Base-by-base conservation (phyloP, 2,329 filamentous ascomycete species). In the Thielaviopsis punctulata region DNA sequence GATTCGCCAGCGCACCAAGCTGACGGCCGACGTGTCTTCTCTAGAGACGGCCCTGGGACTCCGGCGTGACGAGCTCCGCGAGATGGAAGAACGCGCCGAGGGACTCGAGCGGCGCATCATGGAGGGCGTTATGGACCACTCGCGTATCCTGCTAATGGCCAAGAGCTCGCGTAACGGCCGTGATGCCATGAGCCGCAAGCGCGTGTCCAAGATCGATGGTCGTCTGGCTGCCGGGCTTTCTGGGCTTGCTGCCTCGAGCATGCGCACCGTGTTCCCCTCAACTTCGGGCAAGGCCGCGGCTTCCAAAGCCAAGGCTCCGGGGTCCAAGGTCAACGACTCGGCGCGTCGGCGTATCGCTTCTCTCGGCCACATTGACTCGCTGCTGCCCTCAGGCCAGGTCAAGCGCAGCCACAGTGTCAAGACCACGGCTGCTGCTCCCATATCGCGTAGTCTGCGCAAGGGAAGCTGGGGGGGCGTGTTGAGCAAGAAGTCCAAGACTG, bases 101-200 rank as follows among this genome's bases (percentile, higher is more conserved):
- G 78, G 80, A 3, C 73, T 98, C 22, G 92, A 98, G 68, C 84
- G 89, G 50, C 82, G 92, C 23, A 95, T 98, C 59, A 70, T 98
- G 27, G 90, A 96, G 58, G 89, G 90, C 23, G 86, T 96, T 57
- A 93, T 98, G 69, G 89, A 96, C 60, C 90, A 96, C 64, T 95
- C 90, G 19, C 84, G 90, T 6, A 81, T 90, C 23, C 73, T 95
- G n/a, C 76, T 96, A 54, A 84, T 92, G 70, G 72, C 79, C 58
- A 82, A 86, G 68, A 69, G 65, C 58, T 72, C 70, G 59, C 67
- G 67, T 10, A 65, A 66, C 12, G 70, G 71, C 47, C 63, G 66
- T 5, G 76, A 79, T 51, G 67, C 70, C 55, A 79, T 79, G 76
- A 77, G 67, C 62, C 73, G 75, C 49, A 79, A 79, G 65, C 70